A percentile compares a stretch with the other conserved stretches of the same genome.
Conservation (phyloP, 2,329 filamentous ascomycete genomes). For the Ophiostoma sp. region DNA sequence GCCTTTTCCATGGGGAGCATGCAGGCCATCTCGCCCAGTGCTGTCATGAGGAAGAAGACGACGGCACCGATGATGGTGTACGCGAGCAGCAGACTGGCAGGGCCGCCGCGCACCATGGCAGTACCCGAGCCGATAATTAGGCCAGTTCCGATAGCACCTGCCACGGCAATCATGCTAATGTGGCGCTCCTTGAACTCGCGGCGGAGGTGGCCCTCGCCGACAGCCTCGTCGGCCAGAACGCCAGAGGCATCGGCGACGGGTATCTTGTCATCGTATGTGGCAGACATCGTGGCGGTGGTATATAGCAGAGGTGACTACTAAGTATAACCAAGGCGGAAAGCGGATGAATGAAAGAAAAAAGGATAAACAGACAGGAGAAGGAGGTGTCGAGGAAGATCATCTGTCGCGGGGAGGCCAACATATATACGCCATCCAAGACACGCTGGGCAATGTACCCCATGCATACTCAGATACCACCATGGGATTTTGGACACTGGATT, state of each 20-base stretch:
- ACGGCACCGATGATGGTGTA: constrained; percentile 41
- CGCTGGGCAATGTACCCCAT: background rate
- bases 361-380: background rate
- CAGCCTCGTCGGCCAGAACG: background rate
- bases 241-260: background rate
- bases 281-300: constrained; percentile 1
- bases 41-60: constrained; percentile 43
- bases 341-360: background rate
- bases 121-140: constrained; percentile 49
- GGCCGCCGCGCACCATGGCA: constrained; percentile 44
- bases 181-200: constrained; percentile 41
- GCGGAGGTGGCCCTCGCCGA: constrained; percentile 28
- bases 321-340: no score
- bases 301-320: background rate
- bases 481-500: background rate
- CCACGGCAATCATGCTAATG: constrained; percentile 48
- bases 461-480: background rate
- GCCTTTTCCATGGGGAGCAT: constrained; percentile 45
- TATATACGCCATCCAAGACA: background rate
- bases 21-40: constrained; percentile 58
- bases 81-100: constrained; percentile 51
- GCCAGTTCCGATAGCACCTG: constrained; percentile 45
- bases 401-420: background rate
- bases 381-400: background rate
- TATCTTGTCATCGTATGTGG: constrained; percentile 5